Conservation (phyloP, 169 alveolate genomes). For the Babesia bovis region DNA sequence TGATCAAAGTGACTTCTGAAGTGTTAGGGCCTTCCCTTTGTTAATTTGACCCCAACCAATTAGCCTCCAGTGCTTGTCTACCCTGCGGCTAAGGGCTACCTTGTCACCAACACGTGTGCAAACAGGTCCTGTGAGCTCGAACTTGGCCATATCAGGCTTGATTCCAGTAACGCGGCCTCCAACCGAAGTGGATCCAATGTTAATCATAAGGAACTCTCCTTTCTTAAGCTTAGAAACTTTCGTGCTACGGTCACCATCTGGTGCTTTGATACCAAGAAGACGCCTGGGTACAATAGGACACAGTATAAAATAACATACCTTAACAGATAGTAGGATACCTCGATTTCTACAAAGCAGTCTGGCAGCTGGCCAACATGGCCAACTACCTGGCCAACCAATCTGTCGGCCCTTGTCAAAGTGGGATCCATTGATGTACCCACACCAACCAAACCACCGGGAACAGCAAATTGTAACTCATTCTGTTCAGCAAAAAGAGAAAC, state of each 20-base stretch:
- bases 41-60: slow-evolving; percentile 97
- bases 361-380: slow-evolving; percentile 95
- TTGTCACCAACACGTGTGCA: slow-evolving; percentile 93
- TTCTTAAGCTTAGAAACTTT: slow-evolving; percentile 93
- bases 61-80: slow-evolving; percentile 96
- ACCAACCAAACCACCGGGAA: slow-evolving; percentile 95
- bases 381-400: slow-evolving; percentile 95
- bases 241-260: slow-evolving; percentile 85
- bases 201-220: slow-evolving; percentile 95
- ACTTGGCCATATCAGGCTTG: slow-evolving; percentile 88
- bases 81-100: slow-evolving; percentile 96
- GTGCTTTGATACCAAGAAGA: slow-evolving; percentile 86
- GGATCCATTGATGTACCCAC: slow-evolving; percentile 98
- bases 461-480: slow-evolving; percentile 96
- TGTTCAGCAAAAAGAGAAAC: slow-evolving; percentile 96
- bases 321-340: slow-evolving; percentile 81
- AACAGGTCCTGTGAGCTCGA: slow-evolving; percentile 89
- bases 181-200: slow-evolving; percentile 95
- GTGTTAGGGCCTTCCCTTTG: slow-evolving; percentile 78
- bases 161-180: slow-evolving; percentile 94
- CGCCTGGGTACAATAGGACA: slow-evolving; percentile 71
- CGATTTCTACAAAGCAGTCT: slow-evolving; percentile 93
- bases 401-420: slow-evolving; percentile 95
- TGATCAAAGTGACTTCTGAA: slow-evolving; percentile 64
- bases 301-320: not conserved